These are phyloP conservation scores for Picochlorum sp. DNA, from an alignment of 139 green algal genomes.

Conservation along the genomic window DNA sequence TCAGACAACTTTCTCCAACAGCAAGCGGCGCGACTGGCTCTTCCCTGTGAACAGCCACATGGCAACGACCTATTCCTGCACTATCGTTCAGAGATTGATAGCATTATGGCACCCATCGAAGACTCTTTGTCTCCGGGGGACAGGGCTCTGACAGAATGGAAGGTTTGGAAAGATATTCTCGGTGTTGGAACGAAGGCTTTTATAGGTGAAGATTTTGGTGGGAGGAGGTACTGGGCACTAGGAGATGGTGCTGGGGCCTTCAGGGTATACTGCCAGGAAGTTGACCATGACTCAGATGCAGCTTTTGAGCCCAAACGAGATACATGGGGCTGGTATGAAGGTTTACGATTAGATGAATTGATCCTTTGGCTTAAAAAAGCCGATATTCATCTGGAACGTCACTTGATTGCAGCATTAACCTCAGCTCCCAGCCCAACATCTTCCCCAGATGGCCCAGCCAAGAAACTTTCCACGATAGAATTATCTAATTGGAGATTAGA, in stretches of 20 bases:
- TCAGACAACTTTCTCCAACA: conserved; percentile 32
- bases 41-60: no score
- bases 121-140: no score
- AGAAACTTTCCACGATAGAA: conserved; percentile 10
- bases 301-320: no score
- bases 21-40: no score
- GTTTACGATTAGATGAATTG: conserved; percentile 25
- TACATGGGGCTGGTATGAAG: conserved; percentile 44
- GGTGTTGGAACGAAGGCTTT: conserved; percentile 54
- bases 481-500: conserved; percentile 37
- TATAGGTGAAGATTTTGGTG: conserved; percentile 52
- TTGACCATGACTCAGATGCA: conserved; percentile 11
- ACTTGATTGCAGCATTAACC: conserved; percentile 47
- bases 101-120: no score
- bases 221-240: conserved; percentile 74
- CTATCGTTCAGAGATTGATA: no score
- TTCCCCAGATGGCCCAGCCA: neutral
- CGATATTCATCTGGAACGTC: conserved; percentile 30
- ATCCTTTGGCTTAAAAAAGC: conserved; percentile 28
- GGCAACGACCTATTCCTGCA: no score
- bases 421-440: conserved; percentile 34
- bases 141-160: neutral
- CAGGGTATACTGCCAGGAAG: conserved; percentile 58
- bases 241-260: conserved; percentile 51
- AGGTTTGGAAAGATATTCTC: neutral